Base-by-base conservation (phyloP, 805 yeast genomes). In the Scheffersomyces ergatensis region DNA sequence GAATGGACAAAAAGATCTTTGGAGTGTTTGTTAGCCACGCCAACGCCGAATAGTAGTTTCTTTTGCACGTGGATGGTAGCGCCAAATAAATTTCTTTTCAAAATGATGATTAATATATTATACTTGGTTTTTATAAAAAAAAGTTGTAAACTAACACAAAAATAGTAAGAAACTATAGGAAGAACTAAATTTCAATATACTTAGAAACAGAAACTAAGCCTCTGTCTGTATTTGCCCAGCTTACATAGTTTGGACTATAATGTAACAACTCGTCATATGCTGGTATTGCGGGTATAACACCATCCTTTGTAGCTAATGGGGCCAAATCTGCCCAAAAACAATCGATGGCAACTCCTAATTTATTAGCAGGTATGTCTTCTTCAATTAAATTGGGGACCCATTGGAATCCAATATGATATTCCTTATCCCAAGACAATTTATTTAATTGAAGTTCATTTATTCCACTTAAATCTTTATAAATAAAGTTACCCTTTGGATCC, bases 321-420 rank as follows among this genome's bases (percentile, higher is more conserved):
- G 79, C 80, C 56, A 79, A 78, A 48, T 89, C 95, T 7, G 88
- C 85, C 90, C 92, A 89, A 53, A 67, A 79, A 56, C 97, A 89
- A 18, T 76, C 69, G 7, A 89, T 72, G 6, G 66, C 59, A 1
- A 89, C 72, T 7, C 81, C 83, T 37, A 88, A 60, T 27, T 42
- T 65, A 57, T 51, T 66, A 24, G 61, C 60, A 16, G 60, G 37
- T n/a, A 58, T 60, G 13, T 54, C 62, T 21, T 51, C 60, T 17
- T 61, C 65, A 5, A 42, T 29, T 56, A 63, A 63, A 39, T 72
- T 73, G 4, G 95, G 95, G 25, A 84, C 66, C 95, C 95, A 88
- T 54, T 85, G 85, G 37, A 88, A 50, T 2, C 83, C 85, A 33
- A 88, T 44, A 47, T 76, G 85, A 53, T 78, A 83, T 1, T 67